Evolutionary conservation across 495 filamentous ascomycete species (phyloP), one percentile per base, ranked within the genome.

Genomic region (Delitschia confertaspora): DNA sequence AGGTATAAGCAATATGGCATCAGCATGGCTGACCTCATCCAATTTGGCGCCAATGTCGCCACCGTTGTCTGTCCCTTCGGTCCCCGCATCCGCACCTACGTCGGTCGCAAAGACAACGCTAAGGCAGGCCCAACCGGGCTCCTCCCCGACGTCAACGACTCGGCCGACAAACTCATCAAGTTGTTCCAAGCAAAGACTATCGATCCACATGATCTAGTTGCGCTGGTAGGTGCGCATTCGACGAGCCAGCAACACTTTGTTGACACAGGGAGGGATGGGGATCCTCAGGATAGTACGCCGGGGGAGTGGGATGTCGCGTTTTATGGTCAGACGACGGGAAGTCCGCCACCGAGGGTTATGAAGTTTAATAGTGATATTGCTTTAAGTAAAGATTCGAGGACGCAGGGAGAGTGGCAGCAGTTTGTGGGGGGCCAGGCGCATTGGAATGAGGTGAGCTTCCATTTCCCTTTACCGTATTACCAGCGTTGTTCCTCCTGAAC

Each of bases 101-200:
- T 66, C 27, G 68, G 68, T 4, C 51, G 68, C 11, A 53, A 53
- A 22, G 65, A 68, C 38, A 58, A 53, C 31, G 37, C 47, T 11
- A 55, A 37, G 10, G 48, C 63, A 7, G 53, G 56, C 6, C 55
- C 53, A 2, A 39, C 47, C 6, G 54, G 57, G 18, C 53, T 66
- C n/a, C 51, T 71, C 8, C 68, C 68, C 9, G 46, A 33, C 25
- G 58, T 56, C 20, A 52, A 36, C 35, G 45, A 45, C 38, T 36
- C 39, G 0, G 60, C 66, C 9, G 60, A 65, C 27, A 48, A 35
- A 14, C 49, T 71, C 18, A 61, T 68, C 47, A 42, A 53, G 20
- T 60, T 75, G 4, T 75, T 72, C 55, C 43, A 43, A 9, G 60
- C 61, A 19, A 75, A 75, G 59, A 73, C 71, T 0, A 68, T 75